Evolutionary conservation across 2,329 filamentous ascomycete genomes (phyloP).

Genomic region (Dothidotthia symphoricarpi): DNA sequence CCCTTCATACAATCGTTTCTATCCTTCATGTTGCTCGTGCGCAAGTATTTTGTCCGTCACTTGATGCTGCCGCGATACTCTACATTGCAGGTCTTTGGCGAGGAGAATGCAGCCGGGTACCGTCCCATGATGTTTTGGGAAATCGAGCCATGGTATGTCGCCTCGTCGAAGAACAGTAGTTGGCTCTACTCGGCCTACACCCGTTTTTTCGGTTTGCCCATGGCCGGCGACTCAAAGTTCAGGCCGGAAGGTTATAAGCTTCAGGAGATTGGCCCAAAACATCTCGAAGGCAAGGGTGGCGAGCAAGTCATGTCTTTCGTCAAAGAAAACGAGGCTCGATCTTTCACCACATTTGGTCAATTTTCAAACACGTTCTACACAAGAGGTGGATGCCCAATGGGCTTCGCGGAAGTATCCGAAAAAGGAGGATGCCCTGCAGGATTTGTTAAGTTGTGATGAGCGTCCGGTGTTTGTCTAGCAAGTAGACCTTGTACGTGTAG

Average conservation of each 20-base stretch:
- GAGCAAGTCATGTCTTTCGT: conserved; percentile 8
- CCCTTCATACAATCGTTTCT: neutral
- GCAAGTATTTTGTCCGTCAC: conserved; percentile 5
- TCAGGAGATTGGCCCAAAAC: conserved; percentile 8
- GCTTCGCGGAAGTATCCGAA: neutral
- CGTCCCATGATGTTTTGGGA: conserved; percentile 7
- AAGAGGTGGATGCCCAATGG: neutral
- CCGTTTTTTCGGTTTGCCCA: conserved; percentile 2
- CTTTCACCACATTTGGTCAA: conserved; percentile 8
- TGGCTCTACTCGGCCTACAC: conserved; percentile 2
- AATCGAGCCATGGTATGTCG: conserved; percentile 7
- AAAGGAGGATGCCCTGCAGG: neutral
- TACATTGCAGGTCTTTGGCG: conserved; percentile 6
- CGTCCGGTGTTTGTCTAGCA: too few relatives aligned
- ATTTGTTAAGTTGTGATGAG: neutral
- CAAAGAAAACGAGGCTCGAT: neutral
- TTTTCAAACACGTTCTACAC: neutral
- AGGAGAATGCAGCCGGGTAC: conserved; percentile 2
- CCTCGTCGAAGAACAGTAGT: conserved; percentile 3
- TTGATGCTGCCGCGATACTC: conserved; percentile 7
- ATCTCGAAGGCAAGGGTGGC: conserved; percentile 9
- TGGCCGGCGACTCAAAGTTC: conserved; percentile 8
- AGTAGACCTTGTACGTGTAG: too few relatives aligned
- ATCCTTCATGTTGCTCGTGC: neutral
- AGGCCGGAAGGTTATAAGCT: conserved; percentile 5